phyloP scores from a whole-genome alignment of 2,329 filamentous ascomycete genomes.

The Neopestalotiopsis sp. region DNA sequence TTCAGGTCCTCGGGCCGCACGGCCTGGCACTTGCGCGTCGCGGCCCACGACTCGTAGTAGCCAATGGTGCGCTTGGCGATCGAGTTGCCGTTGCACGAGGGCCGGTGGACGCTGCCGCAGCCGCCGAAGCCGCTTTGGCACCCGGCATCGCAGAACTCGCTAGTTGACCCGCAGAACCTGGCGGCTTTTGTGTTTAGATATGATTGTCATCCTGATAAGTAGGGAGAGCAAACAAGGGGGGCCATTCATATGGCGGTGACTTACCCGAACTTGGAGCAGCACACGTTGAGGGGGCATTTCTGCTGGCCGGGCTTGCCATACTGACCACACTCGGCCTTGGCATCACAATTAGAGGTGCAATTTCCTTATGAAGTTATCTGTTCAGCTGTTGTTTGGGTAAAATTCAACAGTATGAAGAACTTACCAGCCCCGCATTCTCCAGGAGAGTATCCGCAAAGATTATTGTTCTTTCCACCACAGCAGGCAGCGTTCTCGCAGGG shows the following conservation, averaged over 20 bases:
- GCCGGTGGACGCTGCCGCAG: conserved; percentile 8
- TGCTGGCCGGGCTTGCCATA: background rate
- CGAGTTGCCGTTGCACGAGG: background rate
- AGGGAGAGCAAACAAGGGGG: background rate
- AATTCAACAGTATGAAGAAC: background rate
- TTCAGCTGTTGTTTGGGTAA: background rate
- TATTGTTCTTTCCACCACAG: conserved; percentile 26
- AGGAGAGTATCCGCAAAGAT: conserved; percentile 17
- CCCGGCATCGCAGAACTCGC: conserved; percentile 25
- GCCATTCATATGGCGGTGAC: background rate
- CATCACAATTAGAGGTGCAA: conserved; percentile 14
- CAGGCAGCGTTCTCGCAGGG: conserved; percentile 33
- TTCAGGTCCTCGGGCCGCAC: conserved; percentile 33
- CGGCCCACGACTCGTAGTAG: conserved; percentile 7
- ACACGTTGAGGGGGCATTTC: conserved; percentile 24
- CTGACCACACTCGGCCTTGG: conserved; percentile 12
- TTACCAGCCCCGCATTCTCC: conserved; percentile 27
- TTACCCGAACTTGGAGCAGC: conserved; percentile 30
- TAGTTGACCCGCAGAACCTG: conserved; percentile 32
- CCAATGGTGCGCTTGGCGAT: background rate
- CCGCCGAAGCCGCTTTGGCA: conserved; percentile 7
- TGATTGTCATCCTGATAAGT: background rate
- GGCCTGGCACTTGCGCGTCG: conserved; percentile 22
- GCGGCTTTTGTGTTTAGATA: background rate
- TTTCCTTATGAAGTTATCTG: background rate